Base-by-base conservation (phyloP, 805 yeast species). In the Hanseniaspora pseudoguilliermondii region DNA sequence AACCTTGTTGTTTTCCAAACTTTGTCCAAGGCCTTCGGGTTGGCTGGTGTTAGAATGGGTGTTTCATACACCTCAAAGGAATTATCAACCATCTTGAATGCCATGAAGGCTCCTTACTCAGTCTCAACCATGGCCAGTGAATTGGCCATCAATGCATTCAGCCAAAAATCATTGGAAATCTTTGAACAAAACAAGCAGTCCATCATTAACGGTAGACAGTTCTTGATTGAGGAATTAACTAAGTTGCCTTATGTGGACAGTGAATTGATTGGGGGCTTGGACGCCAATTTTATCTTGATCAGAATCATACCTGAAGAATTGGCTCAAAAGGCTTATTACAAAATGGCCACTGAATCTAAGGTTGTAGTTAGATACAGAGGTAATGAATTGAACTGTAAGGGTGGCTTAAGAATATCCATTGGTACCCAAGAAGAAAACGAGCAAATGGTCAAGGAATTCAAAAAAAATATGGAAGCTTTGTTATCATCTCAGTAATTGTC, bases 21-120 rank as follows among this genome's bases (percentile, higher is more conserved):
- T 0, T 70, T 93, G 41, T 89, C 97, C 20, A 93, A 93, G 66
- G 84, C 97, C 0, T 93, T 93, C 71, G 98, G 98, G 20, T 77
- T 93, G 54, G 98, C 98, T 3, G 97, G 97, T 47, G 84, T 90
- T 50, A 78, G 98, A 63, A 69, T 91, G 44, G 98, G 98, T 27
- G 73, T 89, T 58, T 82, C 96, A 1, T 91, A 67, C 64, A 76
- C 90, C 3, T 72, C 77, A 18, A 71, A 73, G 15, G 78, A 77
- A 59, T 71, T 93, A 48, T 78, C 96, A 0, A 63, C 68, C 5
- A 77, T 86, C 49, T 71, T 93, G 63, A 93, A 93, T 67, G 80
- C 95, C 25, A 83, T 91, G 84, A 93, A 93, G 67, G 96, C 95
- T 39, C 98, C 98, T 2, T 93, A 93, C 71, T 93, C 91, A 68